Conservation (phyloP, 108 stramenopile species). For the Aurantiochytrium sp. region DNA sequence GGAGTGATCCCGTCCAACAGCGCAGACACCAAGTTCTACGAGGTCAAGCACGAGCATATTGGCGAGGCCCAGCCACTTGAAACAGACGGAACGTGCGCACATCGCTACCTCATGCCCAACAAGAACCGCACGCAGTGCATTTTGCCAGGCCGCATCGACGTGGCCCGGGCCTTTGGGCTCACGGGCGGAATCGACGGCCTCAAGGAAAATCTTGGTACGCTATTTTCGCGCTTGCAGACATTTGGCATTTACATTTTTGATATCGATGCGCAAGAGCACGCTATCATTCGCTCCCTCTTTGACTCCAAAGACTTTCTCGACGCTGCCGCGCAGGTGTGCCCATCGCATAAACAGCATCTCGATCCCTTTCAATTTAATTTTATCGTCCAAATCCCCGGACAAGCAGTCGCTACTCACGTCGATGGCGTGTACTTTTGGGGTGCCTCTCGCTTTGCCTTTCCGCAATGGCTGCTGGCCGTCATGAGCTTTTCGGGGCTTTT, state of each 20-base stretch:
- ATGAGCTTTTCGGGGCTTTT: conserved; percentile 28
- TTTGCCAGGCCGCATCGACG: conserved; percentile 23
- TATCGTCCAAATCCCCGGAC: conserved; percentile 29
- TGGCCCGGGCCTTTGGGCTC: conserved; percentile 2
- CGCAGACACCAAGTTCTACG: neutral
- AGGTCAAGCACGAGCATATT: conserved; percentile 20
- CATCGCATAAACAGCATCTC: neutral
- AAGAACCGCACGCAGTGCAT: conserved; percentile 19
- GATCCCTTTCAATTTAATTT: conserved; percentile 37
- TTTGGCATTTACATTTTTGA: conserved; percentile 25
- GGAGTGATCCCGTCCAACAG: neutral
- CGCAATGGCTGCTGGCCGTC: conserved; percentile 33
- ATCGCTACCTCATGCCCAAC: conserved; percentile 20
- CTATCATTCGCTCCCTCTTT: conserved; percentile 2
- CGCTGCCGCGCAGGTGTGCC: conserved; percentile 21
- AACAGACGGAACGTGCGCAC: conserved; percentile 16
- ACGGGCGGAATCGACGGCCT: conserved; percentile 23
- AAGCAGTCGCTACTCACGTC: conserved; percentile 28
- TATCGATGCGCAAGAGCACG: neutral
- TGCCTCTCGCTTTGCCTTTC: conserved; percentile 14
- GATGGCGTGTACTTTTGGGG: conserved; percentile 27
- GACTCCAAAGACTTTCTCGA: neutral
- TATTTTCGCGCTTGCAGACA: neutral
- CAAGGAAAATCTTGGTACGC: neutral
- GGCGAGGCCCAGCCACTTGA: conserved; percentile 19